These are phyloP conservation scores for Leccinum fibrillosum DNA, from an alignment of 768 basidiomycete genomes.

Conservation along the genomic window DNA sequence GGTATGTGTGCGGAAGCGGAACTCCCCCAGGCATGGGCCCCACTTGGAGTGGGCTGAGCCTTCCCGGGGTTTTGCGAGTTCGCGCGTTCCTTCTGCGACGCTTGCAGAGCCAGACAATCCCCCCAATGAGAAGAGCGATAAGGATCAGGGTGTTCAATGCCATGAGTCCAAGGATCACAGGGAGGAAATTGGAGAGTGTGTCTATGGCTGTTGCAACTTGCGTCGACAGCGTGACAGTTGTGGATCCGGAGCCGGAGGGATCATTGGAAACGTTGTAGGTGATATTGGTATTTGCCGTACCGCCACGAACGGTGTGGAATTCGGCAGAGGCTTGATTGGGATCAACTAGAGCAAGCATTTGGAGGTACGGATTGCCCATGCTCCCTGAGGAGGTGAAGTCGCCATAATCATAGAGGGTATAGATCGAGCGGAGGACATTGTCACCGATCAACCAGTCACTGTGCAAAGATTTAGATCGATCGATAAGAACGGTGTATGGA, in stretches of 20 bases:
- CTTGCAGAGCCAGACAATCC: slow-evolving; percentile 52
- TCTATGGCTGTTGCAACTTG: slow-evolving; percentile 58
- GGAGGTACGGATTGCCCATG: slow-evolving; percentile 77
- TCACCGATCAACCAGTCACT: slow-evolving; percentile 86
- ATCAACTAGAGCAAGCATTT: slow-evolving; percentile 65
- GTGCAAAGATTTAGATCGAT: slow-evolving; percentile 7
- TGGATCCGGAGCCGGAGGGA: slow-evolving; percentile 41
- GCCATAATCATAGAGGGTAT: slow-evolving; percentile 82
- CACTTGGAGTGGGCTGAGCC: slow-evolving; percentile 57
- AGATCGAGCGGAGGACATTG: slow-evolving; percentile 79
- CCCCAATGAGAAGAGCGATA: slow-evolving; percentile 52
- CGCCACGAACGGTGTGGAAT: slow-evolving; percentile 68
- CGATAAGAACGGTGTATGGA: neutral
- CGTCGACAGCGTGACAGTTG: slow-evolving; percentile 52
- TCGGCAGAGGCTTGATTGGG: slow-evolving; percentile 67
- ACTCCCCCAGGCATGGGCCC: slow-evolving; percentile 29
- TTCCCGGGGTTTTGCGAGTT: slow-evolving; percentile 38
- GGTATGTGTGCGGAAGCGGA: slow-evolving; percentile 52
- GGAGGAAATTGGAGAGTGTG: slow-evolving; percentile 61
- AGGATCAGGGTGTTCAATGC: slow-evolving; percentile 75
- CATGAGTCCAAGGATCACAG: slow-evolving; percentile 71
- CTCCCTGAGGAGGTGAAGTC: slow-evolving; percentile 62
- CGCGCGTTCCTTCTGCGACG: slow-evolving; percentile 39
- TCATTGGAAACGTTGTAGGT: slow-evolving; percentile 55
- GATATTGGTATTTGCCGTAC: slow-evolving; percentile 60